Evolutionary conservation across 768 basidiomycete species (phyloP), one percentile per base, ranked within the genome.

Genomic region (Rickenella mellea): DNA sequence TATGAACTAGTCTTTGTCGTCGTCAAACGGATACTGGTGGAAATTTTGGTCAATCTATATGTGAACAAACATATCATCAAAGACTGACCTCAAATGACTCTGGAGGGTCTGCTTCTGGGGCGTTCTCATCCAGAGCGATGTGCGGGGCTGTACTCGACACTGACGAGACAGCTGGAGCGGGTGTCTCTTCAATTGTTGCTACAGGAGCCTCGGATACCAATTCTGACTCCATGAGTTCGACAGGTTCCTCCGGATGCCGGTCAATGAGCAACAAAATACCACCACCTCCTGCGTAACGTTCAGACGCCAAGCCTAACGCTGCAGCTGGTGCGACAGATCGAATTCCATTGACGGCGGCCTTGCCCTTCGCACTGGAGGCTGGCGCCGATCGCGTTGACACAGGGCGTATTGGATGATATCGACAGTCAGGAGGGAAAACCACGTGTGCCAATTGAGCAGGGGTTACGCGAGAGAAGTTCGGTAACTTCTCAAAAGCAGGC

Each of bases 381-480:
- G 46, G 20, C 52, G 66, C 51, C 40, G 66, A 65, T 9, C 40
- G 51, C 22, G 73, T 66, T 20, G 82, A 77, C 33, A 94, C 77
- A 0, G 85, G 73, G 27, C 94, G 78, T 12, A 97, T 85, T 19
- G 96, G 96, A 48, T 85, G 80, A 61, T 90, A 99, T 38, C 91
- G 79, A 22, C 78, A 71, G 27, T 82, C 78, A 9, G 67, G 47
- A 0, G 89, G 80, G 74, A 98, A 94, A 36, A 76, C 72, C 55
- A 98, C 76, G 61, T 84, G 77, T n/a, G 76, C 65, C 21, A 94
- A 66, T 58, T 99, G 96, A 0, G 82, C 78, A 15, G 93, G 88
- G 2, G 86, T 89, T 17, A 97, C 93, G 38, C 96, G 82, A 15
- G 90, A 85, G 56, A 97, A 83, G 67, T 99, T 99, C 17, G 78